phyloP scores from a whole-genome alignment of 352 stramenopile species.

The Phytophthora idaei region DNA sequence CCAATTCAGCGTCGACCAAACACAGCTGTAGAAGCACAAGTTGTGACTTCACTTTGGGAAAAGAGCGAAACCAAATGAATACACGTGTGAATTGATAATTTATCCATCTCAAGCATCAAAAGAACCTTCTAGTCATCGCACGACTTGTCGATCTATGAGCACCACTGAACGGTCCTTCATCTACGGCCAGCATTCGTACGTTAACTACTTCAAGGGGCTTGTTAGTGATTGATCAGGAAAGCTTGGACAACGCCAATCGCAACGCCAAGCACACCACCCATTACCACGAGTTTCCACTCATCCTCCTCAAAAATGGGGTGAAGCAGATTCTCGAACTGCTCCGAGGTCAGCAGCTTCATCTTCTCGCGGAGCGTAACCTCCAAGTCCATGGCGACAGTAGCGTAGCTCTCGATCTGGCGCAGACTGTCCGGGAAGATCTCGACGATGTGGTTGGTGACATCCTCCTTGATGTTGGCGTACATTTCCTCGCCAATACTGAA shows the following conservation, averaged over 20 bases:
- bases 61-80: conserved; percentile 38
- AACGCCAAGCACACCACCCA: conserved; percentile 94
- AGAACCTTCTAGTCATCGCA: conserved; percentile 5
- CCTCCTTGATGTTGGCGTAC: conserved; percentile 87
- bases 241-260: conserved; percentile 92
- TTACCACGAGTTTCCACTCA: conserved; percentile 97
- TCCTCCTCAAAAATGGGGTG: conserved; percentile 99
- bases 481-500: conserved; percentile 84
- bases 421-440: conserved; percentile 87
- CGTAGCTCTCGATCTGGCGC: conserved; percentile 94
- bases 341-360: conserved; percentile 89
- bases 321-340: conserved; percentile 95
- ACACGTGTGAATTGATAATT: conserved; percentile 58
- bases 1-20: conserved; percentile 83
- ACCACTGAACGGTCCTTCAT: not conserved
- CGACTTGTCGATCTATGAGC: conserved; percentile 8
- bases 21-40: conserved; percentile 5
- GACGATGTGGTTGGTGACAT: conserved; percentile 90
- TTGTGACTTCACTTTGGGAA: conserved; percentile 4
- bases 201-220: conserved; percentile 7
- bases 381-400: conserved; percentile 91
- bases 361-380: conserved; percentile 91
- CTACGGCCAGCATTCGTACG: not conserved
- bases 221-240: conserved; percentile 87
- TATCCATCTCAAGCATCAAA: conserved; percentile 41